phyloP scores from a whole-genome alignment of 495 filamentous ascomycete genomes.

The Venustampulla echinocandica region DNA sequence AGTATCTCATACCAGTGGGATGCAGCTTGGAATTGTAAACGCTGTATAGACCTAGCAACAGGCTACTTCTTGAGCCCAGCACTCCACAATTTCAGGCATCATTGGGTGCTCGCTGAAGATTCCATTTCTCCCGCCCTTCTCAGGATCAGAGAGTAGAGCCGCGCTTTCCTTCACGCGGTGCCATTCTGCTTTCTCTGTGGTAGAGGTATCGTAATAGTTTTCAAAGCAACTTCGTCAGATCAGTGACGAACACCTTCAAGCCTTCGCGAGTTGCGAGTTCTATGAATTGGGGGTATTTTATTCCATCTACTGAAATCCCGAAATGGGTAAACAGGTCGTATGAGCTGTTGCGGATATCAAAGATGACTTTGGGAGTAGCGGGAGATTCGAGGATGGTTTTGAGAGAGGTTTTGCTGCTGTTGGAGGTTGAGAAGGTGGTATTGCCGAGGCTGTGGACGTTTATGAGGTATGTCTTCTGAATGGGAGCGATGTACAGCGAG shows the following conservation, averaged over 20 bases:
- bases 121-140: background rate
- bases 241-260: background rate
- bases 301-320: background rate
- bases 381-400: slow-evolving; percentile 2
- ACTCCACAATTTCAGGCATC: background rate
- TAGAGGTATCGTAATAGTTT: background rate
- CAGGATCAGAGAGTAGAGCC: background rate
- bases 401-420: background rate
- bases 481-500: slow-evolving; percentile 28
- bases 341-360: slow-evolving; percentile 41
- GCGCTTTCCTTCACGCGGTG: background rate
- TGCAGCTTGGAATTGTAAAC: background rate
- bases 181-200: background rate
- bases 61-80: background rate
- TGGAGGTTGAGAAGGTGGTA: slow-evolving; percentile 35
- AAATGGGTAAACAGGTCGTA: slow-evolving; percentile 1
- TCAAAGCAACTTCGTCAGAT: background rate
- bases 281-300: background rate
- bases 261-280: background rate
- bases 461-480: slow-evolving; percentile 34
- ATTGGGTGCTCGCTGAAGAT: background rate
- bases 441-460: slow-evolving; percentile 39
- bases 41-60: background rate
- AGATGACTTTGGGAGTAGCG: slow-evolving; percentile 6
- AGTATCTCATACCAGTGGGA: background rate